phyloP scores from a whole-genome alignment of 2,329 filamentous ascomycete species.

The Cordyceps pruinosa region DNA sequence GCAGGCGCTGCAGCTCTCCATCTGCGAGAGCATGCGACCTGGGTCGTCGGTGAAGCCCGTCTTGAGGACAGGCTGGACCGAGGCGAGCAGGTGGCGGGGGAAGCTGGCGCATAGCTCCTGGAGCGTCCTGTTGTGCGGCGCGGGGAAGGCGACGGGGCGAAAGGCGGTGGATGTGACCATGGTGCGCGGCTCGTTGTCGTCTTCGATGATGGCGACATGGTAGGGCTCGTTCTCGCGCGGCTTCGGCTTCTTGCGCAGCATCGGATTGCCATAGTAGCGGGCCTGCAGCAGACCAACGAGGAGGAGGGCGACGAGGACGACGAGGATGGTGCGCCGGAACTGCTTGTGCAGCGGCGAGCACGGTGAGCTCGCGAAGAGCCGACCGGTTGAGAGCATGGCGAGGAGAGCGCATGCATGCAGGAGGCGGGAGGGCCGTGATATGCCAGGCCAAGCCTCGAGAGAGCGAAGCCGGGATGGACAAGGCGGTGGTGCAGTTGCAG shows the following conservation, averaged over 20 bases:
- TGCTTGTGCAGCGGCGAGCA: not conserved
- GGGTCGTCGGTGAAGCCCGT: slow-evolving; percentile 20
- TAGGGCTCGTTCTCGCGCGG: too few species aligned
- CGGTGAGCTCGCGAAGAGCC: not conserved
- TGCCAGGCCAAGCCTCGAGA: too few species aligned
- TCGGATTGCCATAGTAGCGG: not conserved
- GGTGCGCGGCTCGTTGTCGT: not conserved
- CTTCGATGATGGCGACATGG: not conserved
- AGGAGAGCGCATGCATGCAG: too few species aligned
- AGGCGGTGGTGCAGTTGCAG: too few species aligned
- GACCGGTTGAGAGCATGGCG: not conserved
- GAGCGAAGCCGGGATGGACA: too few species aligned
- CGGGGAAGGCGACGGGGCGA: slow-evolving; percentile 18
- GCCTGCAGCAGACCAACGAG: not conserved
- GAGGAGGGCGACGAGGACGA: not conserved
- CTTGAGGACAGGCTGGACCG: slow-evolving; percentile 36
- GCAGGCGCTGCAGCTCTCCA: slow-evolving; percentile 43
- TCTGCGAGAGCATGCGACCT: slow-evolving; percentile 29
- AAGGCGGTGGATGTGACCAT: not conserved
- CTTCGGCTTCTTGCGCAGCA: not conserved
- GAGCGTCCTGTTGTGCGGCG: slow-evolving; percentile 15
- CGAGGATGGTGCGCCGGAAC: not conserved
- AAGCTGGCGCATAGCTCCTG: slow-evolving; percentile 24
- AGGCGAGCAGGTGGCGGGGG: slow-evolving; percentile 18
- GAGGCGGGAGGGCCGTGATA: too few species aligned